These are phyloP conservation scores for Gracilaria gracilis DNA, from an alignment of 23 red algal genomes.

Conservation along the genomic window DNA sequence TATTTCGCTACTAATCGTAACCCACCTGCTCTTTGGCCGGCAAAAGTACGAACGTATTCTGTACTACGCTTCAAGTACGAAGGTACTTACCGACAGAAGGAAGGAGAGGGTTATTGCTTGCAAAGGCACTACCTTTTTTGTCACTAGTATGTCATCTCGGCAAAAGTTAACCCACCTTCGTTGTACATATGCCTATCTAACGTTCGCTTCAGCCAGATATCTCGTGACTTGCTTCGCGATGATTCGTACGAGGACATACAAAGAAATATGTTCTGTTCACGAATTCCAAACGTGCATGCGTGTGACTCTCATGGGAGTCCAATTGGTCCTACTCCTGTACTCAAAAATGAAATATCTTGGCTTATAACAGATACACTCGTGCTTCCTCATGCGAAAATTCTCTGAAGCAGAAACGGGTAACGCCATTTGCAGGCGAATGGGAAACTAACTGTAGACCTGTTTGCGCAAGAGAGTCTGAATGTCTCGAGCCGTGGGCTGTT, in stretches of 20 bases:
- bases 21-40: background rate
- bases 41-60: background rate
- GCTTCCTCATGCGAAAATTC: background rate
- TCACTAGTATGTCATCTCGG: background rate
- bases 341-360: no score
- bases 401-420: background rate
- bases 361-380: background rate
- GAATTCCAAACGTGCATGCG: background rate
- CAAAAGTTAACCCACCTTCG: background rate
- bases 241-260: background rate
- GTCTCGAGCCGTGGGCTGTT: background rate
- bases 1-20: background rate
- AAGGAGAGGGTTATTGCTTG: no score
- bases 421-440: background rate
- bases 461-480: background rate
- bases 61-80: no score
- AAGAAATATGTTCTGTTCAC: constrained; percentile 5
- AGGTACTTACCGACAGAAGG: no score
- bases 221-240: background rate
- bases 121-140: background rate
- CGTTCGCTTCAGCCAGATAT: background rate
- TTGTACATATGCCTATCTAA: background rate
- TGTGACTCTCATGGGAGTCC: background rate
- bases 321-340: no score
- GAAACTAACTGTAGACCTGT: background rate